Conservation (phyloP, 2,329 filamentous ascomycete species). For the Aspergillus fischeri region DNA sequence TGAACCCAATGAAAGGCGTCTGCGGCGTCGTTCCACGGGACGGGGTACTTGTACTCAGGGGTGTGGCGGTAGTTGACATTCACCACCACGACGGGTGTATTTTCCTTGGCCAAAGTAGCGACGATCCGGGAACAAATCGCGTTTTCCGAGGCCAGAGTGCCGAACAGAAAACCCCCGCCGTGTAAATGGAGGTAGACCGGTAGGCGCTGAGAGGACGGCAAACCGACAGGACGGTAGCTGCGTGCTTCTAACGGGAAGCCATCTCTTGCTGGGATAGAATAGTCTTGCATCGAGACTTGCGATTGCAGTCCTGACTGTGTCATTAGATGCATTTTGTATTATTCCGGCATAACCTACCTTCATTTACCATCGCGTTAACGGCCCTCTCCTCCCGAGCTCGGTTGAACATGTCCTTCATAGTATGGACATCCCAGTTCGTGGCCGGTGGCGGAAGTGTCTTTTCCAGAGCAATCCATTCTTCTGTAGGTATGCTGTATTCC, state of each 20-base stretch:
- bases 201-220: slow-evolving; percentile 29
- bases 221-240: slow-evolving; percentile 42
- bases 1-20: slow-evolving; percentile 56
- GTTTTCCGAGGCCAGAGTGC: slow-evolving; percentile 52
- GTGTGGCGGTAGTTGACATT: slow-evolving; percentile 59
- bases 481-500: slow-evolving; percentile 38
- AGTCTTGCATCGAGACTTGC: slow-evolving; percentile 35
- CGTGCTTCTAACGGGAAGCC: slow-evolving; percentile 43
- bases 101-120: slow-evolving; percentile 20
- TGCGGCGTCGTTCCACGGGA: slow-evolving; percentile 49
- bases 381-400: slow-evolving; percentile 31
- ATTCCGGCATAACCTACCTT: slow-evolving; percentile 13
- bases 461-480: slow-evolving; percentile 45
- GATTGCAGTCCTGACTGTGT: slow-evolving; percentile 12
- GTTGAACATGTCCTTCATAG: slow-evolving; percentile 28
- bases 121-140: slow-evolving; percentile 49
- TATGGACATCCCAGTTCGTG: slow-evolving; percentile 14
- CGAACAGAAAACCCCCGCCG: slow-evolving; percentile 56
- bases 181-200: slow-evolving; percentile 53
- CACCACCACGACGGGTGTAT: slow-evolving; percentile 41
- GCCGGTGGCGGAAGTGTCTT: slow-evolving; percentile 26
- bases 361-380: slow-evolving; percentile 26
- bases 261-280: slow-evolving; percentile 44
- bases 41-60: slow-evolving; percentile 51
- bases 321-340: neutral